phyloP scores from a whole-genome alignment of 441 rosid genomes.

The Sinapis alba region DNA sequence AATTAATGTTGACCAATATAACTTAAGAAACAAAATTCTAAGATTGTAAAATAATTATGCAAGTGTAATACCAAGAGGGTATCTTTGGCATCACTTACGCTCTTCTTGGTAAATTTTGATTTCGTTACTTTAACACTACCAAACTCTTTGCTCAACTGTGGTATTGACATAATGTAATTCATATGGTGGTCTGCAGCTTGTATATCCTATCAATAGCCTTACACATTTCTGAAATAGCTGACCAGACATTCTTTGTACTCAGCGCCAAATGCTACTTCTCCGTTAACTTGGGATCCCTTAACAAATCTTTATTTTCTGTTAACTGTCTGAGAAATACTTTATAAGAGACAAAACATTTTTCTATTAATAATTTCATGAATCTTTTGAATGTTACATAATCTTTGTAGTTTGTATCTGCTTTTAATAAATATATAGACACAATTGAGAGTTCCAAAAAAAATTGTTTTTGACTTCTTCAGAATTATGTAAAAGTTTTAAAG shows the following conservation, averaged over 20 bases:
- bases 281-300: background rate
- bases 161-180: constrained; percentile 5
- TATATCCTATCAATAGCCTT: constrained; percentile 95
- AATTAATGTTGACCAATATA: background rate
- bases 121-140: background rate
- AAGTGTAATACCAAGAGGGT: background rate
- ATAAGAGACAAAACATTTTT: background rate
- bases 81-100: too few species aligned
- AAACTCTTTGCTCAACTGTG: background rate
- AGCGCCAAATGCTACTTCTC: constrained; percentile 3
- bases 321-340: background rate
- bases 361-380: constrained; percentile 19
- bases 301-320: background rate
- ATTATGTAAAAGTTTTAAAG: constrained; percentile 34
- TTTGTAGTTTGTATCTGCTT: constrained; percentile 20
- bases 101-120: background rate
- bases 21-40: background rate
- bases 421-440: background rate
- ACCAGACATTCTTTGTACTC: background rate
- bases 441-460: constrained; percentile 26
- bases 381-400: constrained; percentile 17
- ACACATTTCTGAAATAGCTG: constrained; percentile 63
- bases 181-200: constrained; percentile 56
- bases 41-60: background rate
- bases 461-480: background rate